Evolutionary conservation across 768 basidiomycete species (phyloP), one percentile per base, ranked within the genome.

Genomic region (Ramaria sp.): DNA sequence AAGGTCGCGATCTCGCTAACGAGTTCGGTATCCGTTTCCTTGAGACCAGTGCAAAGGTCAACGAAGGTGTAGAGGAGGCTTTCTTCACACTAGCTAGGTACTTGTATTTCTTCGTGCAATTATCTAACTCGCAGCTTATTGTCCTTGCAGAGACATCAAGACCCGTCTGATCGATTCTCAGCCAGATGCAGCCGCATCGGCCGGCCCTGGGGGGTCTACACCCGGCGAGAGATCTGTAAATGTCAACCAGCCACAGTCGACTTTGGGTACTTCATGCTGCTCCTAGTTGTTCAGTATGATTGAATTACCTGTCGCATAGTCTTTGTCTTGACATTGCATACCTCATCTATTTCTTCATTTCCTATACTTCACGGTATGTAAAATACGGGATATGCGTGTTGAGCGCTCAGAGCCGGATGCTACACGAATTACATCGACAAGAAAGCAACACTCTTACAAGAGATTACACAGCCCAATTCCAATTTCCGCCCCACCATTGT

Each of bases 21-120:
- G 93, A 98, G 70, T 81, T 98, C 31, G 93, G 91, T n/a, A 80
- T 99, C 70, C 85, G 80, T 69, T 99, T 97, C 71, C 87, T 98
- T 80, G 96, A 98, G 75, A 99, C 96, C 15, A 91, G 88, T 17
- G 96, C 96, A 39, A 98, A 98, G 75, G 80, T 88, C 47, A 97
- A 97, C 69, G 92, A 95, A 52, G 92, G 92, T 59, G 96, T 99
- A 37, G 96, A 99, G 73, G 92, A 98, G 64, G 95, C 95, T 12
- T 99, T 99, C 80, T 96, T 98, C 72, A 89, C 88, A 4, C 80
- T 98, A 57, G 93, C 96, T 31, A 83, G 93, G 94, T 95, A 60
- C 61, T 84, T 75, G 27, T 42, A 41, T 48, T 51, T 43, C 24
- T 37, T 37, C 13, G 13, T 7, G 34, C 9, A 13, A 37, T 37